Conservation (phyloP, 805 yeast species). For the Spathaspora passalidarum region DNA sequence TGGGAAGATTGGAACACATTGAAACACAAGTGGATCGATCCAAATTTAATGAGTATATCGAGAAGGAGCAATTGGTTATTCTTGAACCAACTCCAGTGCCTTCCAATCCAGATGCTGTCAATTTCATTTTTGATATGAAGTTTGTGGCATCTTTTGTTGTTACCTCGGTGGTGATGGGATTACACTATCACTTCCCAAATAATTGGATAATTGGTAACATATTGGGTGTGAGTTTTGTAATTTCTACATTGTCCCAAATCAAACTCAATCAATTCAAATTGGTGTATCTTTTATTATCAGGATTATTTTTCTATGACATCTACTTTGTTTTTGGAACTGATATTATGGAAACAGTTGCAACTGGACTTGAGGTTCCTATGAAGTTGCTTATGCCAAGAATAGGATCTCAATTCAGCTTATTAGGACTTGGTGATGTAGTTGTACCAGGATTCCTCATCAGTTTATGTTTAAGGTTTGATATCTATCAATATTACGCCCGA, state of each 20-base stretch:
- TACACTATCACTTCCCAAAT: no score
- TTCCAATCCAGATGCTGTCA: no score
- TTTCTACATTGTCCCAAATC: slow-evolving; percentile 39
- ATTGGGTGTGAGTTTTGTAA: slow-evolving; percentile 39
- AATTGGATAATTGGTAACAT: slow-evolving; percentile 33
- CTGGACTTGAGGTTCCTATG: slow-evolving; percentile 51
- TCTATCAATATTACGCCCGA: slow-evolving; percentile 25
- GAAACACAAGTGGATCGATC: slow-evolving; percentile 22
- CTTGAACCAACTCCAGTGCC: slow-evolving; percentile 6
- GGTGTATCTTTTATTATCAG: slow-evolving; percentile 43
- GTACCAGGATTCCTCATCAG: slow-evolving; percentile 56
- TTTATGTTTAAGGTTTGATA: slow-evolving; percentile 54
- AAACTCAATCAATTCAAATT: slow-evolving; percentile 44
- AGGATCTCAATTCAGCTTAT: slow-evolving; percentile 28
- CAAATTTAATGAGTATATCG: slow-evolving; percentile 16
- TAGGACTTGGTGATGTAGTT: slow-evolving; percentile 68
- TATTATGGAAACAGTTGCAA: slow-evolving; percentile 63
- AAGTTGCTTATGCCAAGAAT: slow-evolving; percentile 43
- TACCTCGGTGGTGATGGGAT: no score
- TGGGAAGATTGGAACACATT: slow-evolving; percentile 30
- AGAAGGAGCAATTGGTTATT: slow-evolving; percentile 3
- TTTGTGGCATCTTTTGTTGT: no score
- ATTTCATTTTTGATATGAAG: no score
- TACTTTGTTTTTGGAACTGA: slow-evolving; percentile 64
- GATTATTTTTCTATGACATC: slow-evolving; percentile 59